Evolutionary conservation across 139 green algal species (phyloP), one percentile per base, ranked within the genome.

Genomic region (Tetradesmus obliquus): DNA sequence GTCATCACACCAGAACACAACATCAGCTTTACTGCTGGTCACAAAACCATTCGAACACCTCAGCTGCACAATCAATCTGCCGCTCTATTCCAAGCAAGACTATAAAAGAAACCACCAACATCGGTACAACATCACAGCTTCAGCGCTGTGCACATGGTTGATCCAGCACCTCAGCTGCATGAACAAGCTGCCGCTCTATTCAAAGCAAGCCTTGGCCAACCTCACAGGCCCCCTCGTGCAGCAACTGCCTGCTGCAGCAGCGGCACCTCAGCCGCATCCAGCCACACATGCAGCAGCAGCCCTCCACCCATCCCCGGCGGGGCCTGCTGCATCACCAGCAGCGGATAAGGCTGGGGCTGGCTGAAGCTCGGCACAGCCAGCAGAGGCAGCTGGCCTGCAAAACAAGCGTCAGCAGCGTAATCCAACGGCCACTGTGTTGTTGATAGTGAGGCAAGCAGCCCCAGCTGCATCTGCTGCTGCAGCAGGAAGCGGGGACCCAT

Each of bases 301-400:
- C 88, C 88, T 6, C 88, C 88, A 55, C 88, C 88, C n/a, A 5
- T 22, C 17, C 62, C 88, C 12, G 55, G 53, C 5, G 88, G 55
- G 0, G 79, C 88, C 55, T 86, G 88, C 57, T 91, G 88, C 88
- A 60, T 87, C 32, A 91, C 24, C 88, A 91, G 74, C n/a, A 91
- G 32, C 3, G 88, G 88, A 13, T 86, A 91, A 0, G 88, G 88
- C 88, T 91, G 88, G 1, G 88, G 88, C 79, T 91, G 88, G 24
- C 88, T 91, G 79, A 91, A 91, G 10, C 7, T 62, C 3, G 88
- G 88, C 55, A 91, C 88, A n/a, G 88, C 88, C 53, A 79, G 62
- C 55, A 79, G 22, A 60, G 88, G 88, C 71, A 86, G 7, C 55
- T 86, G 71, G 7, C 88, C 88, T 15, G 53, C 76, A 54, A 91